These are phyloP conservation scores for Syzygium aqueum DNA, from an alignment of 345 rosid genomes.

Conservation along the genomic window DNA sequence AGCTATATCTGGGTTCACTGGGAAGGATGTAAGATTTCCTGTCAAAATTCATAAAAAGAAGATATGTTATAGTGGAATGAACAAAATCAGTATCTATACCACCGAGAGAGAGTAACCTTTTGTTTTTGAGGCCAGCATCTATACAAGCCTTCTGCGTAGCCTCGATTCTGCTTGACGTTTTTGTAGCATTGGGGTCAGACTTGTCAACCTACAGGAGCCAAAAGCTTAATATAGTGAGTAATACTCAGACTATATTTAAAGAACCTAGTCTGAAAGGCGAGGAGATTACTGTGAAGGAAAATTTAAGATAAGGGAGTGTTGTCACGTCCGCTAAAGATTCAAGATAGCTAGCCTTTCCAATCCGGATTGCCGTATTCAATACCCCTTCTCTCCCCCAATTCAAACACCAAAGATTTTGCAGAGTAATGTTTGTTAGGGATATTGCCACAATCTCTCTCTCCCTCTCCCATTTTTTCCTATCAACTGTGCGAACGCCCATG, in stretches of 20 bases:
- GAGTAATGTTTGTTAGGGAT: neutral
- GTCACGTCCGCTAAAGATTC: neutral
- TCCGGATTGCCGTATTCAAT: neutral
- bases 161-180: constrained; percentile 50
- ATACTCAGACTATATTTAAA: neutral
- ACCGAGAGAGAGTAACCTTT: constrained; percentile 28
- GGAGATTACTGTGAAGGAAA: neutral
- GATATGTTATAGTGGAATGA: neutral
- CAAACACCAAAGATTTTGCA: neutral
- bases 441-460: neutral
- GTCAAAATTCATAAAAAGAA: constrained; percentile 1
- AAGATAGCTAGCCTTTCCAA: neutral
- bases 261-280: neutral
- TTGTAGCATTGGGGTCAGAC: constrained; percentile 61
- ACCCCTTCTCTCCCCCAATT: neutral
- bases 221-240: neutral
- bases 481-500: neutral
- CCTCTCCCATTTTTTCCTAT: neutral
- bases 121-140: constrained; percentile 41
- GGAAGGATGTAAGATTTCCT: constrained; percentile 47
- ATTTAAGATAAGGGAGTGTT: neutral
- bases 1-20: constrained; percentile 13
- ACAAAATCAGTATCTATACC: neutral
- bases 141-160: constrained; percentile 53
- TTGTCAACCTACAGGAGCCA: constrained; percentile 39